Evolutionary conservation across 1,284 basidiomycete species (phyloP), one percentile per base, ranked within the genome.

Genomic region (Pascua guehoae): DNA sequence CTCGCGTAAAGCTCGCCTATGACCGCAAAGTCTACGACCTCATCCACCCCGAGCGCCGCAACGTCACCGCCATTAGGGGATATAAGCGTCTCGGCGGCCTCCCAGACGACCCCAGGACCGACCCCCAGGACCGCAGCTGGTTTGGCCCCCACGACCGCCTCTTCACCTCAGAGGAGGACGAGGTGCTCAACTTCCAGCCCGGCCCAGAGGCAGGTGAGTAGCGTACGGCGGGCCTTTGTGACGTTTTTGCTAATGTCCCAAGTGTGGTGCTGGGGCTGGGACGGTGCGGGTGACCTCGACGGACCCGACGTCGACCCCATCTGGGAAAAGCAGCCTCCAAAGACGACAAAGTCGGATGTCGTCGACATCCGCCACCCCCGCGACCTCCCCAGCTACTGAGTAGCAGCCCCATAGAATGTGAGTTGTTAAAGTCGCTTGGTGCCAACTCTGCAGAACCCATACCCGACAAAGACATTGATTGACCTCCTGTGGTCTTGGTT

Each of bases 191-290:
- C 4, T 96, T 96, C 75, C 73, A 80, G 32, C 81, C 86, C 5
- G 91, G 92, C 9, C 93, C 93, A n/a, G 84, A 87, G 59, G 82
- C 88, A 66, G 92, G 92, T 94, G 59, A 65, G 89, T 76, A 9
- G 36, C 11, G 47, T 24, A 10, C 40, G 12, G 14, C 36, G 48
- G 24, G 24, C 4, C 24, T 32, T 36, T 5, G 11, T 51, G 50
- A 4, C 15, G 43, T 12, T 18, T 4, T 8, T 37, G 44, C 54
- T 49, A 43, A 56, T 58, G 9, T 32, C 32, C 71, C n/a, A n/a
- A 93, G 92, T 95, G 9, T 96, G 92, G 92, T 96, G 92, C 73
- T 96, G 93, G 93, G 93, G 93, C 18, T 97, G 93, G 93, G 93
- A 97, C 71, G 93, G 93, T 41, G 93, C 93, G 3, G 93, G 93